phyloP scores from a whole-genome alignment of 1,139 yeast species.

The Fermentozyma sake region DNA sequence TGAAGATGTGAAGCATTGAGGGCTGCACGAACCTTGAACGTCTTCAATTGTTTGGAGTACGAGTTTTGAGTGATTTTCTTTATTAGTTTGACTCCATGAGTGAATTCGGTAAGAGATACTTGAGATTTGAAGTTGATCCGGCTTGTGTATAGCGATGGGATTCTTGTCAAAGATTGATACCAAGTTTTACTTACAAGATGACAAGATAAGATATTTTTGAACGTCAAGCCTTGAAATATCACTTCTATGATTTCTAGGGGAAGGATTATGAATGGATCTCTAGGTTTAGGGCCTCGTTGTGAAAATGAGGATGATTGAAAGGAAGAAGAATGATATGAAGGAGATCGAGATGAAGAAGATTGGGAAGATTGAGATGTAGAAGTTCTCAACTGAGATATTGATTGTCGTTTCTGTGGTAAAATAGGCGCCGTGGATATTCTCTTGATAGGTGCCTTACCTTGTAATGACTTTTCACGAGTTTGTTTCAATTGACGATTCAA shows the following conservation, averaged over 20 bases:
- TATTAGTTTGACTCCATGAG: slow-evolving; percentile 24
- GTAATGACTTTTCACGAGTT: slow-evolving; percentile 3
- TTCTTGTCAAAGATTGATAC: slow-evolving; percentile 22
- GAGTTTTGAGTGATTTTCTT: slow-evolving; percentile 17
- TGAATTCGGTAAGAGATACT: slow-evolving; percentile 26
- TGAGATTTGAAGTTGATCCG: slow-evolving; percentile 21
- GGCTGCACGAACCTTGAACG: slow-evolving; percentile 23
- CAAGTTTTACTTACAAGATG: slow-evolving; percentile 32
- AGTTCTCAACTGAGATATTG: no score
- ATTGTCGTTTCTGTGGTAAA: slow-evolving; percentile 13
- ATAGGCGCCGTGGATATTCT: slow-evolving; percentile 6
- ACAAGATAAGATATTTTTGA: slow-evolving; percentile 19
- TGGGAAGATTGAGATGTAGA: no score
- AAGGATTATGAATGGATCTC: slow-evolving; percentile 27
- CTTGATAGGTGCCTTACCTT: slow-evolving; percentile 1
- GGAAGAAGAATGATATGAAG: no score
- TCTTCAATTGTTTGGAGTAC: slow-evolving; percentile 15
- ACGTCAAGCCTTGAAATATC: slow-evolving; percentile 21
- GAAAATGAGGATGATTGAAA: no score
- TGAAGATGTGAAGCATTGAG: slow-evolving; percentile 18
- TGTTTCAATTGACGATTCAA: slow-evolving; percentile 22
- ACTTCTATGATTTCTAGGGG: slow-evolving; percentile 28
- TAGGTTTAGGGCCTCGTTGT: no score
- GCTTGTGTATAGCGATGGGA: slow-evolving; percentile 24
- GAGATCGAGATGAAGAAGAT: no score